Percentiles rank a stretch among this genome's conserved stretches.
Conservation (phyloP, 768 basidiomycete species). For the Solioccasus polychromus region DNA sequence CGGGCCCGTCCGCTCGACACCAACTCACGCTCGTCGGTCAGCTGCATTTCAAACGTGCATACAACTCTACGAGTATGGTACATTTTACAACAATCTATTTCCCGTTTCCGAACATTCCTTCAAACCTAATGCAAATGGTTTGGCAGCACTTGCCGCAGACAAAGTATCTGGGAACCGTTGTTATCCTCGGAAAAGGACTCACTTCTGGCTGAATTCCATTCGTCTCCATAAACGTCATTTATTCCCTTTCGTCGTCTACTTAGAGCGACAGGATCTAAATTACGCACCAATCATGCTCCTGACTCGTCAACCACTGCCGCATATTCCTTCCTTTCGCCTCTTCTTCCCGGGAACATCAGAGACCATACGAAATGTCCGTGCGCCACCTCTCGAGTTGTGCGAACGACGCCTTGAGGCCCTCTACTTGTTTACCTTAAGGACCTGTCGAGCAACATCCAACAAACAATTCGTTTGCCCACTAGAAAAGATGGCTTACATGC, state of each 20-base stretch:
- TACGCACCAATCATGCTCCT: conserved; percentile 64
- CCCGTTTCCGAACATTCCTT: conserved; percentile 8
- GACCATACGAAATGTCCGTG: conserved; percentile 43
- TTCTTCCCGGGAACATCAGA: conserved; percentile 53
- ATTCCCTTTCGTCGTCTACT: conserved; percentile 41
- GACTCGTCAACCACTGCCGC: conserved; percentile 64
- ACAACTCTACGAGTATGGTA: conserved; percentile 45
- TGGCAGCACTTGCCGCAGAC: conserved; percentile 17
- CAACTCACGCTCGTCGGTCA: conserved; percentile 52
- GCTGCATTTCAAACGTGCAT: conserved; percentile 59
- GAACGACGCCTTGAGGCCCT: conserved; percentile 46
- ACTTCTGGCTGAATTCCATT: conserved; percentile 59
- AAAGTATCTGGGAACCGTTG: conserved; percentile 44
- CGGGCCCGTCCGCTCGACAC: conserved; percentile 45
- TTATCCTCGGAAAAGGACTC: conserved; percentile 58
- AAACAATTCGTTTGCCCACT: conserved; percentile 59
- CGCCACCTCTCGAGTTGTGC: conserved; percentile 48
- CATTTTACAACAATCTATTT: conserved; percentile 52
- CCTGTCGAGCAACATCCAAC: conserved; percentile 62
- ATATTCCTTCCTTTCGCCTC: conserved; percentile 51
- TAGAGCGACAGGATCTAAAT: conserved; percentile 27
- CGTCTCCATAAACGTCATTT: conserved; percentile 19
- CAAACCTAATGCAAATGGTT: not conserved
- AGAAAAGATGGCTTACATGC: conserved; percentile 59
- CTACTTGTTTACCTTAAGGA: conserved; percentile 59